Conservation (phyloP, 2,329 filamentous ascomycete species). For the Fusarium acutatum region DNA sequence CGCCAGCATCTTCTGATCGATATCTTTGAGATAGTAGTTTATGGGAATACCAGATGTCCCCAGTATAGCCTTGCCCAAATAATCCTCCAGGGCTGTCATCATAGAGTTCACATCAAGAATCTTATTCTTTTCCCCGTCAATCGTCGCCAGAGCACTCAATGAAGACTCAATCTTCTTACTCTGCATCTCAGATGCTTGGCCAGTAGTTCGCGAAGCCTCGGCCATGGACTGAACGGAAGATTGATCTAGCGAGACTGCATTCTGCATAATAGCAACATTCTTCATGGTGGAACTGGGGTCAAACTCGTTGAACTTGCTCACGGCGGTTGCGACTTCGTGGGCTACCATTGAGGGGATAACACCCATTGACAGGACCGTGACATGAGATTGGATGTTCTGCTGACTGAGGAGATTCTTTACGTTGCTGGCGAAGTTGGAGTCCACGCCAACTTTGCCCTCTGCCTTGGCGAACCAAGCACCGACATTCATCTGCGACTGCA, state of each 20-base stretch:
- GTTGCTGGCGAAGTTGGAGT: conserved; percentile 10
- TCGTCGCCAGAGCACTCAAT: neutral
- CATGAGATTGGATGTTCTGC: conserved; percentile 24
- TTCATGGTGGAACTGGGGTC: conserved; percentile 4
- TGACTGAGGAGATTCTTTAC: conserved; percentile 24
- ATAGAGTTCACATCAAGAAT: conserved; percentile 24
- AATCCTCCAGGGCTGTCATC: conserved; percentile 26
- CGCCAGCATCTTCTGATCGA: conserved; percentile 21
- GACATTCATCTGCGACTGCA: conserved; percentile 7
- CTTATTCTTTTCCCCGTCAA: conserved; percentile 13
- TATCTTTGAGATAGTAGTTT: conserved; percentile 33
- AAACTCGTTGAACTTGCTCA: neutral
- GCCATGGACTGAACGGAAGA: neutral
- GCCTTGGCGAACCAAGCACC: conserved; percentile 4
- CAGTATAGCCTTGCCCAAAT: conserved; percentile 5
- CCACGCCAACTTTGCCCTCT: neutral
- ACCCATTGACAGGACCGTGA: conserved; percentile 17
- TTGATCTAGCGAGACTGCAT: neutral
- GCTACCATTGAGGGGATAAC: neutral
- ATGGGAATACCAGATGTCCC: conserved; percentile 11
- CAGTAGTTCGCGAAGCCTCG: neutral
- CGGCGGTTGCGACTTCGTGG: neutral
- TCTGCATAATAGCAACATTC: neutral
- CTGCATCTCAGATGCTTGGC: neutral
- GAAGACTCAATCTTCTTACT: neutral